Evolutionary conservation across 768 basidiomycete genomes (phyloP).

Genomic region (Ramaria rubella): DNA sequence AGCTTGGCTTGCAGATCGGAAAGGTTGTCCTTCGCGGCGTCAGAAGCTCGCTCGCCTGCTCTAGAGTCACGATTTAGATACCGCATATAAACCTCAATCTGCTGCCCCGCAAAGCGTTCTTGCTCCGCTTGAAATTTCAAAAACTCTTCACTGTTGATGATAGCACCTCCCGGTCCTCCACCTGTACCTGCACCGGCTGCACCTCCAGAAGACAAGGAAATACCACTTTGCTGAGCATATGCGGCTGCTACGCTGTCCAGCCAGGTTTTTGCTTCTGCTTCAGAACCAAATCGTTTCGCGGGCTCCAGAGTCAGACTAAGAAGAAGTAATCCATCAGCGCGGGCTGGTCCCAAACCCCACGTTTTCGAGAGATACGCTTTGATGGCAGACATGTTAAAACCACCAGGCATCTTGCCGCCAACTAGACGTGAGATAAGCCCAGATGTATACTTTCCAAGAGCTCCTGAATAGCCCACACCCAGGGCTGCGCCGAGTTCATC

Average conservation of each 20-base stretch:
- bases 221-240: slow-evolving; percentile 87
- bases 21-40: slow-evolving; percentile 74
- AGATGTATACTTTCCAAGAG: slow-evolving; percentile 88
- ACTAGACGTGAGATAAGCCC: slow-evolving; percentile 87
- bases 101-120: slow-evolving; percentile 84
- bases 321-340: slow-evolving; percentile 85
- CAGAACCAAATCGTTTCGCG: slow-evolving; percentile 84
- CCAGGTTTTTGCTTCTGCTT: slow-evolving; percentile 91
- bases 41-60: slow-evolving; percentile 83
- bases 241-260: slow-evolving; percentile 75
- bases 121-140: slow-evolving; percentile 93
- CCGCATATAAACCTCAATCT: slow-evolving; percentile 95
- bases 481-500: slow-evolving; percentile 91
- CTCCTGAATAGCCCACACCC: slow-evolving; percentile 72
- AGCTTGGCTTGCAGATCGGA: slow-evolving; percentile 73
- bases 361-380: slow-evolving; percentile 84
- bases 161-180: slow-evolving; percentile 63
- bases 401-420: slow-evolving; percentile 97
- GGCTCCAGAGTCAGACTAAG: slow-evolving; percentile 92
- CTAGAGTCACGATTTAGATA: slow-evolving; percentile 92
- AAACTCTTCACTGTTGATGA: slow-evolving; percentile 98
- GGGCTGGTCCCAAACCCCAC: slow-evolving; percentile 91
- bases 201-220: slow-evolving; percentile 66
- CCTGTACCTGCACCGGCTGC: slow-evolving; percentile 53
- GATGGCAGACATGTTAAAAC: slow-evolving; percentile 91